A percentile compares a stretch with the other conserved stretches of the same genome.
Evolutionary conservation across 2,329 filamentous ascomycete genomes (phyloP).

Genomic region (Trichoderma polysporum): DNA sequence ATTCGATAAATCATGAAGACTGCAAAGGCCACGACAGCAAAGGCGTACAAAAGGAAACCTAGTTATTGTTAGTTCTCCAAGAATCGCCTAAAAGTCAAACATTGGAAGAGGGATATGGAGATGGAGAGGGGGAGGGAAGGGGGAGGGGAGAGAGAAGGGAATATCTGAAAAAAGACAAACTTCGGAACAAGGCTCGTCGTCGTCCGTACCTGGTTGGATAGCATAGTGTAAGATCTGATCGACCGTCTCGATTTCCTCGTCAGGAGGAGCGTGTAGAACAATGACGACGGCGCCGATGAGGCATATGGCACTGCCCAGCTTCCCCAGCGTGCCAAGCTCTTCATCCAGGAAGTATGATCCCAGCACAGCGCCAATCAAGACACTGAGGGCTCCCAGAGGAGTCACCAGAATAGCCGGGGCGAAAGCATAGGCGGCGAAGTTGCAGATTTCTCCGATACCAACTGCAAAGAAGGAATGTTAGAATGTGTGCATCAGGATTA

Average conservation of each 20-base stretch:
- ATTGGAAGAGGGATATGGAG: not conserved
- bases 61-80: conserved; percentile 19
- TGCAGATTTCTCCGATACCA: conserved; percentile 89
- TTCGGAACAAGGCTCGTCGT: conserved; percentile 27
- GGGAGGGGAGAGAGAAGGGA: not conserved
- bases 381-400: conserved; percentile 87
- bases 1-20: conserved; percentile 95
- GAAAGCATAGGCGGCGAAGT: conserved; percentile 97
- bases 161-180: not conserved
- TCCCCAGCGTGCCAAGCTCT: conserved; percentile 83
- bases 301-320: conserved; percentile 93
- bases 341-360: conserved; percentile 94
- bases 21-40: conserved; percentile 78
- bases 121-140: too few species aligned
- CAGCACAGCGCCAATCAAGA: conserved; percentile 90
- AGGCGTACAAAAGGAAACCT: conserved; percentile 90
- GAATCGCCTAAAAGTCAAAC: not conserved
- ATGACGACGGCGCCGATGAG: conserved; percentile 96
- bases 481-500: not conserved
- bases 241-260: conserved; percentile 86
- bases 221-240: conserved; percentile 91
- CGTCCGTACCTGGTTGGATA: conserved; percentile 73
- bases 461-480: conserved; percentile 55
- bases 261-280: conserved; percentile 92
- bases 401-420: conserved; percentile 98